phyloP scores from a whole-genome alignment of 345 rosid species.

The Sonneratia caseolaris region DNA sequence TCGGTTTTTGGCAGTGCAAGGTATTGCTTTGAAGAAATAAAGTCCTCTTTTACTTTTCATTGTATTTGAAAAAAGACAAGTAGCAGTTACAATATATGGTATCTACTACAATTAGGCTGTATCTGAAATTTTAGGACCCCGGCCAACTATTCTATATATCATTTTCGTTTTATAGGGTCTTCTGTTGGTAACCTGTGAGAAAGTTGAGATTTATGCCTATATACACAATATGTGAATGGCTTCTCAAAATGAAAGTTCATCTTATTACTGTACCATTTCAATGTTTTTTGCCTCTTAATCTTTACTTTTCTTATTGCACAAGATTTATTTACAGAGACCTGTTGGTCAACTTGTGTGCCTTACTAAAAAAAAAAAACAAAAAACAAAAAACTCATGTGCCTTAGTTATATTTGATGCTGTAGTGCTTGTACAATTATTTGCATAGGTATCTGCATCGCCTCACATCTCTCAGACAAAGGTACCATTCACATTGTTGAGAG shows the following conservation, averaged over 20 bases:
- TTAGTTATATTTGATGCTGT: neutral
- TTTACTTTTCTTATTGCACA: neutral
- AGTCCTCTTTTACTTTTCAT: neutral
- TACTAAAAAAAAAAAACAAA: too few species aligned
- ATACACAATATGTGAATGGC: neutral
- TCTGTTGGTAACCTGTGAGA: neutral
- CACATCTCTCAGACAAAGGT: constrained; percentile 41
- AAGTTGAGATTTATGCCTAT: neutral
- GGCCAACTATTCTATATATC: neutral
- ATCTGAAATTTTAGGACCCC: neutral
- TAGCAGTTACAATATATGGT: neutral
- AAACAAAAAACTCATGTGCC: neutral
- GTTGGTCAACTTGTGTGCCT: neutral
- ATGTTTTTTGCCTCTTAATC: neutral
- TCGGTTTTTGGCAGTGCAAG: constrained; percentile 67
- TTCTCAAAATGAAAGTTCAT: neutral
- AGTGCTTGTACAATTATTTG: neutral
- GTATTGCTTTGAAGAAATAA: constrained; percentile 20
- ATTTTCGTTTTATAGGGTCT: neutral
- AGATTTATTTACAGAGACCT: neutral
- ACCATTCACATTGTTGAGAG: constrained; percentile 27
- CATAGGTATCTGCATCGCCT: constrained; percentile 72
- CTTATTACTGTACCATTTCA: neutral
- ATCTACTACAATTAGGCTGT: neutral
- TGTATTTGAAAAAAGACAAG: neutral